Base-by-base conservation (phyloP, 78 protist species). In the Tieghemostelium lacteum region DNA sequence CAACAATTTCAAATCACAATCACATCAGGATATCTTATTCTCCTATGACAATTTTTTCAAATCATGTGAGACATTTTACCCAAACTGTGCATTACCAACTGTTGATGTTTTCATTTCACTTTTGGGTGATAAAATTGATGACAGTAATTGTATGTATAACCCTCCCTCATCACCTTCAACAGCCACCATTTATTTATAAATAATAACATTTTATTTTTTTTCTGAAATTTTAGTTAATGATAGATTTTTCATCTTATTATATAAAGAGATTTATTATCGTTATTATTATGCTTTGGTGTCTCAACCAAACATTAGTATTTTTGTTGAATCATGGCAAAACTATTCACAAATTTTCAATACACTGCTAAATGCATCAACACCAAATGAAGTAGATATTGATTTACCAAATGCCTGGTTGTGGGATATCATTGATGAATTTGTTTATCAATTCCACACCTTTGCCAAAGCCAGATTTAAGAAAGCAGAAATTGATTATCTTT, bases 371-470 rank as follows among this genome's bases (percentile, higher is more conserved):
- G 71, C 70, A 26, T 57, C 80, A 31, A 40, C 87, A 71, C 73
- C 93, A 94, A 39, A 77, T 40, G 86, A 65, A 28, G 91, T 64
- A 3, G 83, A 33, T 16, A 75, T 93, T 24, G 96, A 92, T 69
- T 67, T 97, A 36, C 98, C 98, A 50, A 61, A 45, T 64, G 94
- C 87, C 61, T 97, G 99, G 99, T 73, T 97, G 28, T 97, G 99
- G 99, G 98, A 96, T 85, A 96, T 97, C 50, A 76, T 96, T 36
- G 98, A 97, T 78, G 99, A 97, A 93, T 96, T 94, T 61, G 85
- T 97, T 72, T 97, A 96, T 92, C 99, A 97, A 88, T 95, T 92
- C 87, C 97, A 92, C 50, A 33, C 94, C 29, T 97, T 92, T 86
- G 92, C 94, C 78, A 87, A 93, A 65, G 17, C 86, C 29, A 87